These are phyloP conservation scores for Ichthyophthirius multifiliis DNA, from an alignment of 169 alveolate genomes.

Conservation along the genomic window DNA sequence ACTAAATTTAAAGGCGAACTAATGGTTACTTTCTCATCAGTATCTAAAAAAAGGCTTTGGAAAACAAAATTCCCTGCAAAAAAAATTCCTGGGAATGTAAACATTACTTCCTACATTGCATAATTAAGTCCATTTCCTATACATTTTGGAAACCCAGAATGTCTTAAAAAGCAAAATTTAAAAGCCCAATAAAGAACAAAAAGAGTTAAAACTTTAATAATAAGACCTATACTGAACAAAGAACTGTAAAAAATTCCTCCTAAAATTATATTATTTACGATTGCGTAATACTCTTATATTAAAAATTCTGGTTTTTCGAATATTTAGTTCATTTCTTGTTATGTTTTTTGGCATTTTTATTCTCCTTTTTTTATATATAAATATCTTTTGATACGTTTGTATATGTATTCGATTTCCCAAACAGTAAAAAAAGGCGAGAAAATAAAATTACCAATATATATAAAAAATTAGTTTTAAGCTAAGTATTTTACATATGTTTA, in stretches of 20 bases:
- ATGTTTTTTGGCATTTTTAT: not conserved
- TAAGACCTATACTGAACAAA: not conserved
- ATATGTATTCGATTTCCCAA: not conserved
- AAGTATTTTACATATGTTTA: not conserved
- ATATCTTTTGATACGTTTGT: not conserved
- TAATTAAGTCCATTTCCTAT: not conserved
- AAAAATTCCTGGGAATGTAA: not conserved
- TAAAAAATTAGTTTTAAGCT: not conserved
- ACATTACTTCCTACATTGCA: not conserved
- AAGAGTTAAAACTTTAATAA: not conserved
- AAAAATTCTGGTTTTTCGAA: not conserved
- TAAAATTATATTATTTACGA: not conserved
- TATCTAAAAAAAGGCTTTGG: not conserved
- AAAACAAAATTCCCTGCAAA: not conserved
- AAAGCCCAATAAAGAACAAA: not conserved
- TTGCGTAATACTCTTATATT: not conserved
- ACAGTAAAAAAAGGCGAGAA: not conserved
- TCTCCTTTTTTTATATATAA: not conserved
- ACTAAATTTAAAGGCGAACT: not conserved
- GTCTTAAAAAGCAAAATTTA: not conserved
- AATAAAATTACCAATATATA: not conserved
- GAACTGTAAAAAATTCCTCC: not conserved
- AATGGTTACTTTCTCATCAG: not conserved
- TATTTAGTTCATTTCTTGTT: not conserved
- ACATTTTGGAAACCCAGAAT: not conserved